Evolutionary conservation across 148 eudicot genomes (phyloP).

Genomic region (Rhododendron vialii): DNA sequence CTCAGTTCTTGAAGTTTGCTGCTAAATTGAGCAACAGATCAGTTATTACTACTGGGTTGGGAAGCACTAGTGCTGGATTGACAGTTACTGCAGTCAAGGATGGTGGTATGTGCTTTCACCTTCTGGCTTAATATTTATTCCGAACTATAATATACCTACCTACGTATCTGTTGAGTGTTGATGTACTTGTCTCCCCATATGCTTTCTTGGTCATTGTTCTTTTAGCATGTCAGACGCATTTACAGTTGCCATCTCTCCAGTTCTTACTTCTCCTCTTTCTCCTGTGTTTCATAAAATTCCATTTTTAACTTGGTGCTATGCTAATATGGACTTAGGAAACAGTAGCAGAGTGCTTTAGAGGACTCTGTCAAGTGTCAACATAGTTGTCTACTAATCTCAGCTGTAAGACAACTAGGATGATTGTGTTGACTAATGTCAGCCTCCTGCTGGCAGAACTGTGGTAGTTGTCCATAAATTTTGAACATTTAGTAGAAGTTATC

Average conservation of each 20-base stretch:
- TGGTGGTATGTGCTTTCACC: constrained; percentile 39
- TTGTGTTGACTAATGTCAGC: background rate
- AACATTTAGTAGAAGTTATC: background rate
- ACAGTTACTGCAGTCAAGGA: constrained; percentile 98
- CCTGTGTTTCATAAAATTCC: background rate
- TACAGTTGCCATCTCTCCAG: background rate
- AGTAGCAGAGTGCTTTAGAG: background rate
- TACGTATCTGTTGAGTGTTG: background rate
- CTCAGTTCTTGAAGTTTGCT: constrained; percentile 85
- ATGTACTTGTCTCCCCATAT: background rate
- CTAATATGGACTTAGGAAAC: background rate
- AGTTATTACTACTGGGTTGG: constrained; percentile 89
- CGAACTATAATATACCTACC: background rate
- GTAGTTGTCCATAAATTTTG: background rate
- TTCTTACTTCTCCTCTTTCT: background rate
- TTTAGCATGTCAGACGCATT: background rate
- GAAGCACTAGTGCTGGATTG: constrained; percentile 96
- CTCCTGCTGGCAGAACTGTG: background rate
- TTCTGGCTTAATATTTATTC: background rate
- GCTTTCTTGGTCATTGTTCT: background rate
- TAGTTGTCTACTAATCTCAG: background rate
- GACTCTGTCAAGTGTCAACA: background rate
- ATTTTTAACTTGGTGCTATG: background rate
- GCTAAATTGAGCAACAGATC: constrained; percentile 90
- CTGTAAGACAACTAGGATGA: background rate